Evolutionary conservation across 2,329 filamentous ascomycete genomes (phyloP).

Genomic region (Tolypocladium inflatum): DNA sequence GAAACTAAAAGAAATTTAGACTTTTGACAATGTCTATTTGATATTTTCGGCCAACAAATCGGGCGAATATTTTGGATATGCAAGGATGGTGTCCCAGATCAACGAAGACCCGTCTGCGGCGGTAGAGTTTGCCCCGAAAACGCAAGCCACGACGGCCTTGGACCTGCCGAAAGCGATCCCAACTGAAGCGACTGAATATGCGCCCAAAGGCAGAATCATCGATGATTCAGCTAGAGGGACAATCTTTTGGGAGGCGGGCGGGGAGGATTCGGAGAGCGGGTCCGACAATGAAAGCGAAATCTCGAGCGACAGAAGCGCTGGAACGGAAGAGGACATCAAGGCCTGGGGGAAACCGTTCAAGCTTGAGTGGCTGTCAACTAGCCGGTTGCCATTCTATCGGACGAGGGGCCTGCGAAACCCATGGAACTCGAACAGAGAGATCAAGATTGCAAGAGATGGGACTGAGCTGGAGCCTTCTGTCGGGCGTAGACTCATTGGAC

Average conservation of each 20-base stretch:
- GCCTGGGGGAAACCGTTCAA: slow-evolving; percentile 87
- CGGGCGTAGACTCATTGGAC: slow-evolving; percentile 63
- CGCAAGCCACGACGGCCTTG: slow-evolving; percentile 45
- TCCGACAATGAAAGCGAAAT: slow-evolving; percentile 32
- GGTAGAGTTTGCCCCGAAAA: slow-evolving; percentile 59
- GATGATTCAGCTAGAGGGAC: slow-evolving; percentile 90
- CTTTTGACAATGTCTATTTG: slow-evolving; percentile 75
- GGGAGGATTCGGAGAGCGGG: slow-evolving; percentile 39
- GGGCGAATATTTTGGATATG: slow-evolving; percentile 93
- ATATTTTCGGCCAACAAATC: slow-evolving; percentile 97
- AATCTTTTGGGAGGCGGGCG: slow-evolving; percentile 89
- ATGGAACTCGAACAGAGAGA: slow-evolving; percentile 90
- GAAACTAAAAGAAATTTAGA: slow-evolving; percentile 35
- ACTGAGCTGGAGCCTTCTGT: slow-evolving; percentile 83
- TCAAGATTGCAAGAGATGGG: slow-evolving; percentile 91
- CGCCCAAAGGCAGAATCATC: slow-evolving; percentile 78
- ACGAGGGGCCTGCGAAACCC: slow-evolving; percentile 82
- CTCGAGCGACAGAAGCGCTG: slow-evolving; percentile 27
- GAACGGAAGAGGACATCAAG: slow-evolving; percentile 42
- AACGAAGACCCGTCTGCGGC: slow-evolving; percentile 63
- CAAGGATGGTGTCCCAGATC: slow-evolving; percentile 79
- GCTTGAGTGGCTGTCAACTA: slow-evolving; percentile 82
- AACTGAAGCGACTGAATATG: slow-evolving; percentile 67
- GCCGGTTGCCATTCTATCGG: slow-evolving; percentile 76
- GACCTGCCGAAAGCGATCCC: slow-evolving; percentile 72